A percentile compares a stretch with the other conserved stretches of the same genome.
Evolutionary conservation across 768 basidiomycete species (phyloP).

Genomic region (Lyophyllum shimeji): DNA sequence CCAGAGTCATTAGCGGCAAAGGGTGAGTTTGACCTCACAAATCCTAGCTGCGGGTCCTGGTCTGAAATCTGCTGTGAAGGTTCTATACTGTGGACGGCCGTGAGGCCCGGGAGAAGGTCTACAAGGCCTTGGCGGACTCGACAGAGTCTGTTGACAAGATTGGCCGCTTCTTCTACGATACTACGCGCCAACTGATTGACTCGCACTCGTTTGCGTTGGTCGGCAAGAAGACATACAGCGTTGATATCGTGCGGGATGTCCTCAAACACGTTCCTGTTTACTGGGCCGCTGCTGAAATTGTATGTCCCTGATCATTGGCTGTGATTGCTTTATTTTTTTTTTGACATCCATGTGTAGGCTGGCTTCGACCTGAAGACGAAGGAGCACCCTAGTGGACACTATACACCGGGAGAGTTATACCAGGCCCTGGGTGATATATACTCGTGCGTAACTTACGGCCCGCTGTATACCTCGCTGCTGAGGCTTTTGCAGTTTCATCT

Average conservation of each 20-base stretch:
- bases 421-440: slow-evolving; percentile 70
- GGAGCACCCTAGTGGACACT: slow-evolving; percentile 51
- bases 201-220: slow-evolving; percentile 55
- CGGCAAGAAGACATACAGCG: slow-evolving; percentile 47
- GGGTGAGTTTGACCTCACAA: slow-evolving; percentile 44
- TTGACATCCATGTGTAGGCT: slow-evolving; percentile 41
- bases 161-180: slow-evolving; percentile 63
- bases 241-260: slow-evolving; percentile 73
- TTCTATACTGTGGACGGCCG: slow-evolving; percentile 65
- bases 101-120: slow-evolving; percentile 48
- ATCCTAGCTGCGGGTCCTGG: slow-evolving; percentile 2
- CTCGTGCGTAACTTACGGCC: slow-evolving; percentile 41
- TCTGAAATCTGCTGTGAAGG: slow-evolving; percentile 30
- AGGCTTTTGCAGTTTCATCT: slow-evolving; percentile 58
- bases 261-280: slow-evolving; percentile 61
- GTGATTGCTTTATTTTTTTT: slow-evolving; percentile 5
- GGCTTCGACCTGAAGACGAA: slow-evolving; percentile 71
- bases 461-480: background rate
- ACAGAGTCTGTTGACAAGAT: slow-evolving; percentile 50
- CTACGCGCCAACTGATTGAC: slow-evolving; percentile 58
- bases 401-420: slow-evolving; percentile 62
- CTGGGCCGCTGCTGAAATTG: slow-evolving; percentile 72
- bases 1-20: slow-evolving; percentile 52
- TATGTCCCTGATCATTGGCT: slow-evolving; percentile 22
- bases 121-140: slow-evolving; percentile 44